Conservation (phyloP, 2,329 filamentous ascomycete species). For the Xylaria sp. region DNA sequence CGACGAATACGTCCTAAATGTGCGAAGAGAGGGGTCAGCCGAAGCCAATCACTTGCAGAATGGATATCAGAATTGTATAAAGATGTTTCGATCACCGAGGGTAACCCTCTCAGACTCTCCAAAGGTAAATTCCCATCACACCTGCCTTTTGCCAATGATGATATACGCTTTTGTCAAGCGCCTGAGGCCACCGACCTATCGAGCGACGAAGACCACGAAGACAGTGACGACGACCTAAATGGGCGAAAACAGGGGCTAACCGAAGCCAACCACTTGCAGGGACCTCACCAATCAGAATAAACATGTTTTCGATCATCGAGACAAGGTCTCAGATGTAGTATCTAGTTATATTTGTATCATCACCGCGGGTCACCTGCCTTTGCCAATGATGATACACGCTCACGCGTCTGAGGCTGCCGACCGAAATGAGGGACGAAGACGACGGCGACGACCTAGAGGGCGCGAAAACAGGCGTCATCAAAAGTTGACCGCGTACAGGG, state of each 20-base stretch:
- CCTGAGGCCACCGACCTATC: slow-evolving; percentile 1
- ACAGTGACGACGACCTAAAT: no score
- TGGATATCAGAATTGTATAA: not conserved
- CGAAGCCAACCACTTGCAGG: slow-evolving; percentile 9
- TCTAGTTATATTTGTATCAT: not conserved
- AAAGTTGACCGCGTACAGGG: no score
- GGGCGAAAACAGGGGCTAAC: no score
- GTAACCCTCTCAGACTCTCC: slow-evolving; percentile 4
- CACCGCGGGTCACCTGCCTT: not conserved
- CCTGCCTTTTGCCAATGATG: slow-evolving; percentile 9
- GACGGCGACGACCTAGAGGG: not conserved
- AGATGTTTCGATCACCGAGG: slow-evolving; percentile 1
- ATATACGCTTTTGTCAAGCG: slow-evolving; percentile 7
- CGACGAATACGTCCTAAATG: slow-evolving; percentile 4
- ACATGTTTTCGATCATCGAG: not conserved
- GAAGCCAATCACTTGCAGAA: slow-evolving; percentile 2
- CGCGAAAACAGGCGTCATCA: no score
- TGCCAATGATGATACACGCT: not conserved
- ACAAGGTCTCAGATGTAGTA: slow-evolving; percentile 6
- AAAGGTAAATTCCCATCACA: slow-evolving; percentile 5
- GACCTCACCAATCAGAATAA: slow-evolving; percentile 9
- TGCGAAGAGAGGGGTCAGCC: not conserved
- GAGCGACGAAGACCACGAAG: no score
- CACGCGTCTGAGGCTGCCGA: not conserved
- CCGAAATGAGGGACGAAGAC: not conserved